Conservation (phyloP, 441 rosid species). For the Pelargonium fulgidum region DNA sequence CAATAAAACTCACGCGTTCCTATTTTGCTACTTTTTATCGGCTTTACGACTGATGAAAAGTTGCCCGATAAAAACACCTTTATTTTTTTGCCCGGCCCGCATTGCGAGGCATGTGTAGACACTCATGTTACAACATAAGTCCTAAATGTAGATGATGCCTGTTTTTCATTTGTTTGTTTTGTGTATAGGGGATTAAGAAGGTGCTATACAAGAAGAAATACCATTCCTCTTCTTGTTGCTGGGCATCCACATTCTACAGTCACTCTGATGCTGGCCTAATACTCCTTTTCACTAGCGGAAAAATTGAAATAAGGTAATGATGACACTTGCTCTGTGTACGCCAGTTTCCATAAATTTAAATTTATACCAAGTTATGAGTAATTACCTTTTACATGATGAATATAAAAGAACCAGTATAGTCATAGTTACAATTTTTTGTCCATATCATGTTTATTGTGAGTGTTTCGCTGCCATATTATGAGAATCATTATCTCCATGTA, state of each 20-base stretch:
- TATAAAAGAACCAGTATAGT: not conserved
- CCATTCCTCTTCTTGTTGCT: slow-evolving; percentile 57
- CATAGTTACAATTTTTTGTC: not conserved
- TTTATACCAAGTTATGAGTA: not conserved
- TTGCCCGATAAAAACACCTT: too few species aligned
- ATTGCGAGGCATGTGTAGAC: not conserved
- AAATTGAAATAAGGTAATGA: slow-evolving; percentile 71
- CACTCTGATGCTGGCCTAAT: slow-evolving; percentile 62
- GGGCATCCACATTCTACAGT: slow-evolving; percentile 66
- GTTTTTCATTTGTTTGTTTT: slow-evolving; percentile 11
- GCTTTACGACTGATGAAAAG: too few species aligned
- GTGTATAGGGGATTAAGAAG: slow-evolving; percentile 66
- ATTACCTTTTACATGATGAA: not conserved
- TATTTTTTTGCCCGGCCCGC: too few species aligned
- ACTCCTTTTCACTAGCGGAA: slow-evolving; percentile 61
- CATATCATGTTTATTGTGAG: not conserved
- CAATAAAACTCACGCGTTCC: too few species aligned
- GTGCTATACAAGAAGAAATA: slow-evolving; percentile 81
- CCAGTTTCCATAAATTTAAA: not conserved
- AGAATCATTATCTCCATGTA: slow-evolving; percentile 2
- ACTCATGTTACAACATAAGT: slow-evolving; percentile 2
- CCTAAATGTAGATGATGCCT: not conserved
- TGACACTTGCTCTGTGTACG: not conserved
- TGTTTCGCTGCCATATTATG: not conserved
- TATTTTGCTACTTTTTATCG: too few species aligned